Base-by-base conservation (phyloP, 768 basidiomycete species). In the Panellus pusillus region DNA sequence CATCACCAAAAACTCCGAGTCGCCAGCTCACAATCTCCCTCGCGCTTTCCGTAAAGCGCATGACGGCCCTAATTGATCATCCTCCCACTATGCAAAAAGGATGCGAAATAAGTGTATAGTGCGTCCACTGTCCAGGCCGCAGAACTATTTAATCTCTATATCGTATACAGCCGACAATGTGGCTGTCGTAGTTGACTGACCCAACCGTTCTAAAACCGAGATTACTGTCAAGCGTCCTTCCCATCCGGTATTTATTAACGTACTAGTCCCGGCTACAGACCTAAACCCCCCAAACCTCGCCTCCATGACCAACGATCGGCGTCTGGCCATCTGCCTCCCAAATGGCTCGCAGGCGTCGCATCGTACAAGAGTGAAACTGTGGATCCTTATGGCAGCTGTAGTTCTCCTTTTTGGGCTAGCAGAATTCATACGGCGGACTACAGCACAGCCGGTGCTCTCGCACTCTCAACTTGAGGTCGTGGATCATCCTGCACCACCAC, bases 221-320 rank as follows among this genome's bases (percentile, higher is more conserved):
- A 44, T 29, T 6, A 1, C 20, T 6, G 17, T 20, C 36, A 13
- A n/a, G 37, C 27, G 45, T n/a, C 45, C 24, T 24, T 24, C 17
- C n/a, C n/a, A n/a, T n/a, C n/a, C n/a, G n/a, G n/a, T n/a, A n/a
- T n/a, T 36, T 46, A 46, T 12, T 35, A 11, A 18, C 32, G 4
- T 14, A 18, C 31, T n/a, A n/a, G n/a, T n/a, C n/a, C n/a, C 36
- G 3, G n/a, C 7, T 24, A 24, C 24, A 24, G n/a, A 9, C 12
- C 24, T 29, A 28, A 13, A 27, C 6, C 43, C 39, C 44, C 45
- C 13, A 17, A 44, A 24, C 31, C 43, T 45, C 28, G 13, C 37
- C 44, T 18, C 24, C 46, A 54, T 54, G 52, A 41, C 52, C 19
- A 47, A 42, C 44, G 39, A 53, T 27, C 15, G 24, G 15, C 44